These are phyloP conservation scores for Allomyces arbusculus DNA, from an alignment of 192 early-diverging fungal species.

Conservation along the genomic window DNA sequence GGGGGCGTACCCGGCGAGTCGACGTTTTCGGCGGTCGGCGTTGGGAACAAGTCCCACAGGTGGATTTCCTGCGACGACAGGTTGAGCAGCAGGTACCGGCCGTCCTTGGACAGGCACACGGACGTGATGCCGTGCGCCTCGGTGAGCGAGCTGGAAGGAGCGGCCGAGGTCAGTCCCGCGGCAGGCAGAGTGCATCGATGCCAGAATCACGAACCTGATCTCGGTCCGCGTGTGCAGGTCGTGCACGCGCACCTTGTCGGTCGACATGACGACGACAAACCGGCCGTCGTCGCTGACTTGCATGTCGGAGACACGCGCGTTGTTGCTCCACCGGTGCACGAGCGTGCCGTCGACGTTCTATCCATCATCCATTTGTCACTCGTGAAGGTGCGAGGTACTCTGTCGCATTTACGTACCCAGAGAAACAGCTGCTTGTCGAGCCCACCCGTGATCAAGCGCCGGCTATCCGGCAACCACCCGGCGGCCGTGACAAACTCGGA, in stretches of 20 bases:
- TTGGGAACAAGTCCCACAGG: constrained; percentile 6
- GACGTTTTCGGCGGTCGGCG: not conserved
- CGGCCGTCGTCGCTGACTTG: constrained; percentile 3
- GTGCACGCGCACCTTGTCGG: constrained; percentile 7
- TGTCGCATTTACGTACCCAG: not conserved
- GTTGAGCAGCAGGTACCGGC: constrained; percentile 6
- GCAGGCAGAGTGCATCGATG: too few species aligned
- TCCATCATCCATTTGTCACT: too few species aligned
- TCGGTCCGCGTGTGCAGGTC: constrained; percentile 4
- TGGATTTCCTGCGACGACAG: constrained; percentile 5
- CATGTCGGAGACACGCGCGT: constrained; percentile 5
- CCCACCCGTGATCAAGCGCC: constrained; percentile 5
- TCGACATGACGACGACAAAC: constrained; percentile 3
- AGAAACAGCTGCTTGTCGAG: constrained; percentile 6
- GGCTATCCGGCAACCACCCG: constrained; percentile 6
- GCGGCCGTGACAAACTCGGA: constrained; percentile 3
- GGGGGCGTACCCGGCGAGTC: too few species aligned
- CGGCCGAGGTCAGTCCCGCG: too few species aligned
- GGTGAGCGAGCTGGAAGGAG: not conserved
- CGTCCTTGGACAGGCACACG: constrained; percentile 4
- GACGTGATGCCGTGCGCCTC: constrained; percentile 6
- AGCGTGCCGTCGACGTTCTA: constrained; percentile 4
- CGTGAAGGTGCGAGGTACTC: not conserved
- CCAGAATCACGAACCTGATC: constrained; percentile 1
- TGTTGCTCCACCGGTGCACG: constrained; percentile 3